phyloP scores from a whole-genome alignment of 139 green algal genomes.

The Diplosphaera chodatii region DNA sequence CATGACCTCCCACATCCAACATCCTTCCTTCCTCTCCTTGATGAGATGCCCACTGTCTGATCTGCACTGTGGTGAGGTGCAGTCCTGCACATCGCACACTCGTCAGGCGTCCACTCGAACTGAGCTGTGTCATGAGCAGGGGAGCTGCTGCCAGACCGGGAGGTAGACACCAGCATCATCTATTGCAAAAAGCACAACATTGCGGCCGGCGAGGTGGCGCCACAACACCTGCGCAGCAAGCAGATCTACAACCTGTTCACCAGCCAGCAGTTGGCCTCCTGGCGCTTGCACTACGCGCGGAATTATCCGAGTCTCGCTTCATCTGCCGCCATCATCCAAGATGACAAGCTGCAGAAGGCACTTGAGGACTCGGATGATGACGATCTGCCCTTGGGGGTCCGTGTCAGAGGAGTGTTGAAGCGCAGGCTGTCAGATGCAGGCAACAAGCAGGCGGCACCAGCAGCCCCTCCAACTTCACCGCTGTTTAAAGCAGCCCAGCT shows the following conservation, averaged over 20 bases:
- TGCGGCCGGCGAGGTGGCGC: neutral
- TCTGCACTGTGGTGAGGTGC: too few species aligned
- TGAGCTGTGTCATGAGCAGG: neutral
- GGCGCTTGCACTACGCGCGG: conserved; percentile 12
- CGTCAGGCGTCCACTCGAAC: too few species aligned
- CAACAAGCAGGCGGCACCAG: too few species aligned
- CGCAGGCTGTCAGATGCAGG: too few species aligned
- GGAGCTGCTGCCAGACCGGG: neutral
- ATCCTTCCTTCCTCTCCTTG: too few species aligned
- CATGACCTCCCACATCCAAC: too few species aligned
- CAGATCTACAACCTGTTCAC: neutral
- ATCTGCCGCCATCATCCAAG: neutral
- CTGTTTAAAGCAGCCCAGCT: too few species aligned
- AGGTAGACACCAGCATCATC: conserved; percentile 16
- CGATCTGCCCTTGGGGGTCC: neutral
- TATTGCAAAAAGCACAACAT: conserved; percentile 24
- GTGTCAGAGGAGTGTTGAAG: too few species aligned
- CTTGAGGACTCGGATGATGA: conserved; percentile 12
- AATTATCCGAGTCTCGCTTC: conserved; percentile 11
- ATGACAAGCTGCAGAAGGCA: neutral
- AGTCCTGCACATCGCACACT: too few species aligned
- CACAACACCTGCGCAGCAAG: neutral
- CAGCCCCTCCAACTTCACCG: too few species aligned
- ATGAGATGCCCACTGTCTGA: too few species aligned
- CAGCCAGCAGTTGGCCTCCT: neutral